Conservation (phyloP, 1,284 basidiomycete species). For the Marasmius tenuissimus region DNA sequence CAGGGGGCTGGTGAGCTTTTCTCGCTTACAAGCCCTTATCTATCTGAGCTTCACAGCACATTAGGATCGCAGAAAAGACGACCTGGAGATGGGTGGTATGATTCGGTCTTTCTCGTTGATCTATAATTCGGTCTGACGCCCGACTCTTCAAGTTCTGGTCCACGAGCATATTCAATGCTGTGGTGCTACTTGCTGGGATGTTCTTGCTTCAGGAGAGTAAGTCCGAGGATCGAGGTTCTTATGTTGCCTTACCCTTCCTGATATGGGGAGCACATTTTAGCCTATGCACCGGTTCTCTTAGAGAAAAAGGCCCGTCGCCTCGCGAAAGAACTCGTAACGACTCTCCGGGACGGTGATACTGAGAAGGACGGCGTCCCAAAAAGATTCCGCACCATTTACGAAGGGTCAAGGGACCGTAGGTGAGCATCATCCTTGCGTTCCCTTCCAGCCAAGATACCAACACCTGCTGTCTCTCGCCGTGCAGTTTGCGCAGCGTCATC, state of each 20-base stretch:
- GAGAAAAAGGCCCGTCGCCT: conserved; percentile 57
- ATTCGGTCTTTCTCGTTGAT: background rate
- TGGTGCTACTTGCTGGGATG: conserved; percentile 53
- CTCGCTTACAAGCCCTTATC: background rate
- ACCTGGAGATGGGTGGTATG: conserved; percentile 68
- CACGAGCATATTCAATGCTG: conserved; percentile 52
- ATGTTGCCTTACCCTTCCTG: too few species aligned
- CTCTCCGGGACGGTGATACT: background rate
- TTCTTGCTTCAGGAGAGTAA: conserved; percentile 65
- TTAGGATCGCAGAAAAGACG: conserved; percentile 54
- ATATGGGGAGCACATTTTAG: background rate
- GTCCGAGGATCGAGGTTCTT: conserved; percentile 12
- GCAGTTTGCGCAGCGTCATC: conserved; percentile 45
- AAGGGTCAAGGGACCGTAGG: conserved; percentile 40
- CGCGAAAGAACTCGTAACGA: conserved; percentile 34
- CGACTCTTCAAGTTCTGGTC: conserved; percentile 55
- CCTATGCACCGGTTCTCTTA: conserved; percentile 59
- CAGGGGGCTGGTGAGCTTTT: conserved; percentile 8
- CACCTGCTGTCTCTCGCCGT: background rate
- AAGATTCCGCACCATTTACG: conserved; percentile 45
- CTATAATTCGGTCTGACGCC: background rate
- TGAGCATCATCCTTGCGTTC: conserved; percentile 7
- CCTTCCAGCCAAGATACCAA: background rate
- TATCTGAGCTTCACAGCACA: background rate
- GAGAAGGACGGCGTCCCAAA: conserved; percentile 1